Percentiles rank a stretch among this genome's conserved stretches.
These are phyloP conservation scores for Microsporum audouinii DNA, from an alignment of 2,329 filamentous ascomycete genomes.

Conservation along the genomic window DNA sequence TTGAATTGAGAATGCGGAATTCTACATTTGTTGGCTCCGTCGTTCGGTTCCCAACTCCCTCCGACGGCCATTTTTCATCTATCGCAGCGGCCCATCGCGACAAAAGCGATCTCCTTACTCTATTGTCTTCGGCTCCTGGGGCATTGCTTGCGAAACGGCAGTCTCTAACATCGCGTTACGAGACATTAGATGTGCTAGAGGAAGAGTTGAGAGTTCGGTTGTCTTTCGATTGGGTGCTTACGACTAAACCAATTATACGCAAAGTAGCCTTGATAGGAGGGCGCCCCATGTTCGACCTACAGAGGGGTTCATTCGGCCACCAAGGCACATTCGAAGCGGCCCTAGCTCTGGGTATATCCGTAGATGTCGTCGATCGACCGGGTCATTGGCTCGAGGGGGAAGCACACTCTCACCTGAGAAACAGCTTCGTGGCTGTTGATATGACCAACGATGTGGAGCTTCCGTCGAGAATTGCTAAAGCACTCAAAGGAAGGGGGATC, in stretches of 20 bases:
- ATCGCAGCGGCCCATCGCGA: neutral
- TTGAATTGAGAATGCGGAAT: conserved; percentile 3
- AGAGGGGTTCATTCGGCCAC: neutral
- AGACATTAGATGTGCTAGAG: neutral
- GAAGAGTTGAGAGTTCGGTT: neutral
- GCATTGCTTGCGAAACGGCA: neutral
- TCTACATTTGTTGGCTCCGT: neutral
- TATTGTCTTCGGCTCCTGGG: neutral
- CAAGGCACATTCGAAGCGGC: conserved; percentile 17
- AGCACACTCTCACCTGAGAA: conserved; percentile 19
- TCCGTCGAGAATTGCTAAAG: neutral
- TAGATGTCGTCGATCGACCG: conserved; percentile 28
- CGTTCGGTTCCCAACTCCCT: neutral
- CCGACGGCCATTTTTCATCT: neutral
- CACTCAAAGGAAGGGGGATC: conserved; percentile 10
- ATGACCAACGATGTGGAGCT: conserved; percentile 2
- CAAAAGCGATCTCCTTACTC: neutral
- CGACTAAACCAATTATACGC: neutral
- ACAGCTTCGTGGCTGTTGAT: conserved; percentile 20
- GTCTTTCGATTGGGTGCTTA: neutral
- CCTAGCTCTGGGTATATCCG: conserved; percentile 25
- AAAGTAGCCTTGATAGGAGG: neutral
- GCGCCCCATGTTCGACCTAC: neutral
- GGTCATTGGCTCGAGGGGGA: conserved; percentile 32
- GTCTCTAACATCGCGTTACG: neutral